Conservation (phyloP, 106 monocot species). For the Phalaenopsis equestris region DNA sequence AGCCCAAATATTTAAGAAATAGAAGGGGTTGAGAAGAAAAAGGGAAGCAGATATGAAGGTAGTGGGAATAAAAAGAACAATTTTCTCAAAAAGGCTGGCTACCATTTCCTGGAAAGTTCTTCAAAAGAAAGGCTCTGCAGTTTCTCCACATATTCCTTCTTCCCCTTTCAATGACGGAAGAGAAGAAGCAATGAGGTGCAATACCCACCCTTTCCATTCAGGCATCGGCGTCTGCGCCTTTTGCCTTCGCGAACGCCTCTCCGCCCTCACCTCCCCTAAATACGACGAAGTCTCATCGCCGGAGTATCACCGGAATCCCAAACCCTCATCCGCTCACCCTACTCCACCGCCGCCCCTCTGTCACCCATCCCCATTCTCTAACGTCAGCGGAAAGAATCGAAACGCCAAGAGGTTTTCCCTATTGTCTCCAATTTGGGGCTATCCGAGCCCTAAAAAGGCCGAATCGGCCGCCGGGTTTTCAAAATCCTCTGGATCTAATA, state of each 20-base stretch:
- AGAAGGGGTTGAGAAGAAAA: no score
- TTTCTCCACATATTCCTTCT: not conserved
- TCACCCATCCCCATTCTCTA: not conserved
- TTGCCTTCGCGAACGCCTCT: conserved; percentile 83
- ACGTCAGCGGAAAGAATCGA: not conserved
- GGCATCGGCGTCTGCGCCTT: conserved; percentile 67
- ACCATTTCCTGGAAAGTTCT: not conserved
- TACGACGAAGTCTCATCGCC: conserved; percentile 1
- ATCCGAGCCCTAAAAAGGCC: not conserved
- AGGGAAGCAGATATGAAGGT: no score
- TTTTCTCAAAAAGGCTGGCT: not conserved
- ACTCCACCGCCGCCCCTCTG: not conserved
- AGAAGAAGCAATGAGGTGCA: conserved; percentile 45
- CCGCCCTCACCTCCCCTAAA: conserved; percentile 24
- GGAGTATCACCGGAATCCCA: not conserved
- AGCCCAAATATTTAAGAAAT: no score
- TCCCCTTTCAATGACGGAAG: not conserved
- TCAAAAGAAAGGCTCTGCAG: not conserved
- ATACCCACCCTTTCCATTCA: conserved; percentile 36
- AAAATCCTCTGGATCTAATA: not conserved
- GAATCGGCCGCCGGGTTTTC: not conserved
- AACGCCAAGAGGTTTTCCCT: not conserved
- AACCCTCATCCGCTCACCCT: not conserved
- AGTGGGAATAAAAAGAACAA: no score
- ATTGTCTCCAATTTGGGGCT: not conserved